Conservation (phyloP, 768 basidiomycete genomes). For the Boletus vinaceobasis region DNA sequence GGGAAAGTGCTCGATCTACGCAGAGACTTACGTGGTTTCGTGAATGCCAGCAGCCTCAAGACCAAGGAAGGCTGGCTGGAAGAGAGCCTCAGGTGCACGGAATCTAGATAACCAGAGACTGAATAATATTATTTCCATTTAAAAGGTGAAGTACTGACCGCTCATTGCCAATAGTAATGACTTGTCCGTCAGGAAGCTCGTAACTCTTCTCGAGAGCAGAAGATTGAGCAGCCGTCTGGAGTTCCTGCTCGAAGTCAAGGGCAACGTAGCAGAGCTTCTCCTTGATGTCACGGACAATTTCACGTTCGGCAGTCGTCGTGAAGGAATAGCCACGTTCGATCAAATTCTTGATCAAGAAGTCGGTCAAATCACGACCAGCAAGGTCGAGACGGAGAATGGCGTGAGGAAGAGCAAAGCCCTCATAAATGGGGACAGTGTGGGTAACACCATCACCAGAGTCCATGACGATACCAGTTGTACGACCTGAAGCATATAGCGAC, state of each 20-base stretch:
- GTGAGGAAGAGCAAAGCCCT: constrained; percentile 89
- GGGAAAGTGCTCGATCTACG: background rate
- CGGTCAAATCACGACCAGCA: constrained; percentile 90
- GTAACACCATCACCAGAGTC: constrained; percentile 97
- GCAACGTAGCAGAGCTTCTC: constrained; percentile 92
- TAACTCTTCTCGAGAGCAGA: constrained; percentile 91
- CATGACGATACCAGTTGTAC: constrained; percentile 91
- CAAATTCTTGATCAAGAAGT: constrained; percentile 77
- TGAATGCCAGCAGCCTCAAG: constrained; percentile 85
- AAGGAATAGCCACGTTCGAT: constrained; percentile 92
- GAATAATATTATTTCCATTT: background rate
- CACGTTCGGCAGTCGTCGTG: constrained; percentile 89
- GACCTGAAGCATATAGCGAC: constrained; percentile 87
- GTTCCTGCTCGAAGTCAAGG: constrained; percentile 90
- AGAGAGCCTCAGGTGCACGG: constrained; percentile 54
- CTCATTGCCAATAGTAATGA: constrained; percentile 81
- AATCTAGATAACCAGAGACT: constrained; percentile 35
- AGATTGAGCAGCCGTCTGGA: constrained; percentile 86
- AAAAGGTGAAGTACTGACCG: constrained; percentile 33
- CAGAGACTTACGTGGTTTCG: constrained; percentile 49
- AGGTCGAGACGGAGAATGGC: constrained; percentile 91
- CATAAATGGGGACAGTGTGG: constrained; percentile 96
- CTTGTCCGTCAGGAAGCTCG: constrained; percentile 89
- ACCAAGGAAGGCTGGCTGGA: constrained; percentile 57
- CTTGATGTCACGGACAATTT: constrained; percentile 97